phyloP scores from a whole-genome alignment of 805 yeast genomes.

The Nakazawaea populi region DNA sequence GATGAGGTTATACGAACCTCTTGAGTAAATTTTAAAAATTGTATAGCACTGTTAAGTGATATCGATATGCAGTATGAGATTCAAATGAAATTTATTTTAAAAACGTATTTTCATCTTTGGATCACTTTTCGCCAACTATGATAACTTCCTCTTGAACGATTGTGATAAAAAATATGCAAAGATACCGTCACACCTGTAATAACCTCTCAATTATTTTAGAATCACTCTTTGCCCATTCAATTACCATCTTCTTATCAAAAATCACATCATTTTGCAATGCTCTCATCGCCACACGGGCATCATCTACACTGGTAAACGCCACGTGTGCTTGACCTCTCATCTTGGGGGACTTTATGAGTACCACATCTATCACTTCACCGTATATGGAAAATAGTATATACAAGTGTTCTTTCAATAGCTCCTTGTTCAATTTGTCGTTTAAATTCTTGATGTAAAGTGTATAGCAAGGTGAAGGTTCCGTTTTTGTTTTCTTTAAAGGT shows the following conservation, averaged over 20 bases:
- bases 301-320: slow-evolving; percentile 39
- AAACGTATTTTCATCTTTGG: too few species aligned
- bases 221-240: slow-evolving; percentile 36
- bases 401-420: slow-evolving; percentile 43
- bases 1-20: too few species aligned
- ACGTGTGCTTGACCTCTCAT: slow-evolving; percentile 68
- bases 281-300: slow-evolving; percentile 46
- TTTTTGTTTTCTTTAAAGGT: slow-evolving; percentile 5
- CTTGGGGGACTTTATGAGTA: slow-evolving; percentile 20
- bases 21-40: too few species aligned
- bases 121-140: too few species aligned
- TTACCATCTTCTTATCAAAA: slow-evolving; percentile 44
- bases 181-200: neutral
- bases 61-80: too few species aligned
- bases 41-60: too few species aligned
- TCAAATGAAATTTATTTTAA: too few species aligned
- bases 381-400: slow-evolving; percentile 54
- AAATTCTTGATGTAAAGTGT: slow-evolving; percentile 58
- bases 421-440: slow-evolving; percentile 45
- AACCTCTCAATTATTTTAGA: slow-evolving; percentile 19
- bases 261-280: slow-evolving; percentile 40
- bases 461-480: slow-evolving; percentile 13
- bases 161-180: too few species aligned
- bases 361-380: slow-evolving; percentile 58
- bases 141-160: too few species aligned